A percentile compares a stretch with the other conserved stretches of the same genome.
Conservation (phyloP, 306 rosid species). For the Corylus americana region DNA sequence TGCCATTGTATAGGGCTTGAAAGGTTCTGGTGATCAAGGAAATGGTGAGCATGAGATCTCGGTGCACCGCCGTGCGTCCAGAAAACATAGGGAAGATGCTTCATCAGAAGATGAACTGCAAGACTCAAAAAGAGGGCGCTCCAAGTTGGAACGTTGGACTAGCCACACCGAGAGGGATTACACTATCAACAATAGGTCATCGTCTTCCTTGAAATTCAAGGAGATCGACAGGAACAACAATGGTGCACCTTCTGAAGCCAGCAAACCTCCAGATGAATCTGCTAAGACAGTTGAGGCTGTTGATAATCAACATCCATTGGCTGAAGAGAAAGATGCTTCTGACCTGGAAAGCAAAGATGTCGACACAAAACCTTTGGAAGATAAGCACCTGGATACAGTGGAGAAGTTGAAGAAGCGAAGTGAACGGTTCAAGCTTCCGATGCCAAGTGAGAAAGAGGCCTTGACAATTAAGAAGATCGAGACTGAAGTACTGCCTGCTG, state of each 20-base stretch:
- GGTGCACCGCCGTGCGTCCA: constrained; percentile 49
- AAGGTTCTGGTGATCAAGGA: constrained; percentile 55
- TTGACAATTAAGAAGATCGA: constrained; percentile 63
- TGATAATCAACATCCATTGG: constrained; percentile 43
- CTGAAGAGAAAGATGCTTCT: constrained; percentile 64
- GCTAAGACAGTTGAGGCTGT: constrained; percentile 44
- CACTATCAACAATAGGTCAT: constrained; percentile 54
- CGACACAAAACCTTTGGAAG: constrained; percentile 60
- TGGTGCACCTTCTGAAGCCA: constrained; percentile 54
- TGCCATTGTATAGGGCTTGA: constrained; percentile 61
- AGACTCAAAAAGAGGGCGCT: constrained; percentile 76
- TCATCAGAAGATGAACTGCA: constrained; percentile 80
- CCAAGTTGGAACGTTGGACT: constrained; percentile 98
- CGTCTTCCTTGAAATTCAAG: constrained; percentile 58
- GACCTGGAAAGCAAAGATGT: constrained; percentile 65
- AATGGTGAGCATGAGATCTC: constrained; percentile 50
- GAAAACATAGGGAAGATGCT: constrained; percentile 56
- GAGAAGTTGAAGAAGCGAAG: constrained; percentile 98
- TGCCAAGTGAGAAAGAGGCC: constrained; percentile 93
- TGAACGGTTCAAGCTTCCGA: constrained; percentile 96
- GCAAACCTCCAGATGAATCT: constrained; percentile 57
- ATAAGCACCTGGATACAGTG: constrained; percentile 81
- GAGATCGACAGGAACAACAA: constrained; percentile 51
- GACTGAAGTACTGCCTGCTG: constrained; percentile 65
- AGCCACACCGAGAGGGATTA: constrained; percentile 90